Base-by-base conservation (phyloP, 768 basidiomycete species). In the Asterophora parasitica region DNA sequence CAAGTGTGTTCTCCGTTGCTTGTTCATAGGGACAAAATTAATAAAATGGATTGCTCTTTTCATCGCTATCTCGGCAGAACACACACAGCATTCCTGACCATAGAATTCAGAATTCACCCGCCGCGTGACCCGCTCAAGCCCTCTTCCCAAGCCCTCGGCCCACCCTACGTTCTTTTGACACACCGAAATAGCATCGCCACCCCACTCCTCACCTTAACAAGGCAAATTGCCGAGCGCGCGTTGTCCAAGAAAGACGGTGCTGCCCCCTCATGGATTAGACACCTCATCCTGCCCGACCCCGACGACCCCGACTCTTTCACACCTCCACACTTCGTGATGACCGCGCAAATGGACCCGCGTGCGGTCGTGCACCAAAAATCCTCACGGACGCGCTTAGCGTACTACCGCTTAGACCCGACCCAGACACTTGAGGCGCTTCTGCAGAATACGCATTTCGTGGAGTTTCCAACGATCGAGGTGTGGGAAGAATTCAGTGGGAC, bases 391-490 rank as follows among this genome's bases (percentile, higher is more conserved):
- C 69, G 61, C 56, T 57, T 58, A 42, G 69, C 65, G 5, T 87
- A 81, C 60, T 76, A 85, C 59, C 74, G 74, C 28, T 65, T 92
- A 10, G 79, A 87, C 42, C 65, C 76, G 2, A 60, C 65, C 3
- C 55, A 73, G 35, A 62, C 73, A 17, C 69, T 94, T 20, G 57
- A 61, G 8, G 57, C 61, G 19, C 64, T 75, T 7, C 67, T 95
- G 37, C 72, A 69, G 30, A 66, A 79, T 42, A 86, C 79, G 35
- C 70, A 78, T 23, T 92, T 92, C 63, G 75, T 87, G 27, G 92
- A 95, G 63, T 95, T 79, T 58, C 92, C 92, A 6, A 83, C 82
- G 1, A 79, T 95, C 37, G 85, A 92, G 46, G 64, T 94, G 5
- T 84, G 83, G 72, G 79, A 84, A 39, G 77, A 81, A 26, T 92